Base-by-base conservation (phyloP, 768 basidiomycete genomes). In the Termitomyces sp. region DNA sequence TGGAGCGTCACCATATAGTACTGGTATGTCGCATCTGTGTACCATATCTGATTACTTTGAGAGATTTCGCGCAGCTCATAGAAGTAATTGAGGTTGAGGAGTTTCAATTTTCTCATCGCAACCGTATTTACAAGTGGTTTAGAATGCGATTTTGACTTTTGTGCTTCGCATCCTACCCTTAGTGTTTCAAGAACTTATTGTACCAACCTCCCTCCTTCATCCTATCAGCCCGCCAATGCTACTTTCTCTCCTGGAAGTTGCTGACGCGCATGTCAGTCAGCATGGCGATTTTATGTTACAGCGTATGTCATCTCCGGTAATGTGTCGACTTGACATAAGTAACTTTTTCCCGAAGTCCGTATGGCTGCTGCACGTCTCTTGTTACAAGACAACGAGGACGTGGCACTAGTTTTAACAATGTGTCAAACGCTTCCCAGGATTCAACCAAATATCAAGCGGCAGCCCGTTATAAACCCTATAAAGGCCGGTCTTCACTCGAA, bases 91-190 rank as follows among this genome's bases (percentile, higher is more conserved):
- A 66, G 57, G 65, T 62, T 62, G 55, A 39, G 13, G 5, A 30
- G 11, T 4, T 6, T 48, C 33, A 2, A 15, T n/a, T 47, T 53
- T 48, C 16, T 31, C 18, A n/a, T 9, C 46, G 8, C 1, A 16
- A 31, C 11, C 3, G 16, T 20, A 13, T 20, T 47, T 24, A 54
- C 31, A 31, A 8, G 8, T 18, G n/a, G 8, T 18, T 6, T 13
- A 66, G 65, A 55, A 61, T 31, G 61, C 63, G 27, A 58, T 65
- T 12, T 65, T 63, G 37, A 58, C 63, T 30, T 66, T 66, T 37
- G 33, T 65, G 22, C 31, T 65, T 31, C 66, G 66, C 24, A 54
- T 66, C 9, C 53, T 66, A 37, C 66, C 66, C 6, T 47, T 55
- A n/a, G 60, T 58, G 9, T 59, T 65, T 51, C 53, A 56, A 24